Conservation (phyloP, 441 rosid species). For the Erodium moschatum region DNA sequence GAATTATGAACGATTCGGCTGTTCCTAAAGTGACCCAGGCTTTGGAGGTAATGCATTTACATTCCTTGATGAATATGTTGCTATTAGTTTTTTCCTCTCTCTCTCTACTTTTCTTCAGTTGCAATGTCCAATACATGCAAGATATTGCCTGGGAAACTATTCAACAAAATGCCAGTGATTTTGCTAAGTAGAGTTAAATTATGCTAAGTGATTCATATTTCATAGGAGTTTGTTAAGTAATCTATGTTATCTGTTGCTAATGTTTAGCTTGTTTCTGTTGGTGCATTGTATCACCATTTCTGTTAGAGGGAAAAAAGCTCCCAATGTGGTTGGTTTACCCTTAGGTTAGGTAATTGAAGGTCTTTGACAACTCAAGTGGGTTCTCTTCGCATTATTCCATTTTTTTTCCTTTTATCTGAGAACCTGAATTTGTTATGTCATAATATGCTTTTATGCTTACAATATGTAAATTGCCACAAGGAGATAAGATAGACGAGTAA, state of each 20-base stretch:
- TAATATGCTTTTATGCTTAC: neutral
- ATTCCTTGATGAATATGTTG: neutral
- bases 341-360: neutral
- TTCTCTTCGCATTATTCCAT: neutral
- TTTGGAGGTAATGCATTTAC: conserved; percentile 48
- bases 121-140: neutral
- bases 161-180: neutral
- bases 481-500: conserved; percentile 3
- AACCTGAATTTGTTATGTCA: neutral
- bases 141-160: neutral
- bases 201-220: neutral
- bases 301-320: neutral
- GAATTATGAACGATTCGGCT: conserved; percentile 64
- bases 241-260: neutral
- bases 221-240: neutral
- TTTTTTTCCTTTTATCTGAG: neutral
- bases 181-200: neutral
- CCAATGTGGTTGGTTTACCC: neutral
- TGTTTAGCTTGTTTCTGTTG: neutral
- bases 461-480: neutral
- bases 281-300: neutral
- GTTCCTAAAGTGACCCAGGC: conserved; percentile 58
- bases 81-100: too few species aligned
- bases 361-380: neutral
- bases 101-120: too few species aligned